These are phyloP conservation scores for Rhododendron mucronatum DNA, from an alignment of 148 eudicot genomes.

Conservation along the genomic window DNA sequence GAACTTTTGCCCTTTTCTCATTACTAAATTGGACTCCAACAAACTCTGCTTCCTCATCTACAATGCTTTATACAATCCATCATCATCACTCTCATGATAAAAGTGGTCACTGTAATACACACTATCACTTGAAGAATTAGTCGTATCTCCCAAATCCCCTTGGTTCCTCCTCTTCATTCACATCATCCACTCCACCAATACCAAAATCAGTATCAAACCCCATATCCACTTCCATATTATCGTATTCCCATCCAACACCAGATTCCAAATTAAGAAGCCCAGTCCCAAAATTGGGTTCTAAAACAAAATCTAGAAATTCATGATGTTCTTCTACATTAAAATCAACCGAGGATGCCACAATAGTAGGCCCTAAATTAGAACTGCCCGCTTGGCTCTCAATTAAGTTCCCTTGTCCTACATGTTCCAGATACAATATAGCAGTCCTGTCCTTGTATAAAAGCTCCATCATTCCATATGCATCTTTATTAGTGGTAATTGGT, in stretches of 20 bases:
- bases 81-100: not conserved
- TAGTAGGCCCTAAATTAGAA: too few species aligned
- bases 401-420: not conserved
- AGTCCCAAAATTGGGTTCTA: too few species aligned
- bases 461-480: not conserved
- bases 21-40: not conserved
- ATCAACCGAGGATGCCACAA: not conserved
- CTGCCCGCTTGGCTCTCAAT: too few species aligned
- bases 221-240: too few species aligned
- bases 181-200: not conserved
- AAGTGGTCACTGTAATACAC: too few species aligned
- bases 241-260: too few species aligned
- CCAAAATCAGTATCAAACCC: too few species aligned
- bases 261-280: not conserved
- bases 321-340: too few species aligned
- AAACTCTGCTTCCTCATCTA: not conserved
- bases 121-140: not conserved
- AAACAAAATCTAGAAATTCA: not conserved
- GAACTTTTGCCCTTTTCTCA: not conserved
- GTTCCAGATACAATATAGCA: not conserved
- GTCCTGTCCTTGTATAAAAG: not conserved
- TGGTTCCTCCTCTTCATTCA: too few species aligned
- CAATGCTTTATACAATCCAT: not conserved
- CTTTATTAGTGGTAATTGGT: not conserved
- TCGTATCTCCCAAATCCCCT: too few species aligned